Base-by-base conservation (phyloP, 2,329 filamentous ascomycete genomes). In the Colletotrichum lentis region DNA sequence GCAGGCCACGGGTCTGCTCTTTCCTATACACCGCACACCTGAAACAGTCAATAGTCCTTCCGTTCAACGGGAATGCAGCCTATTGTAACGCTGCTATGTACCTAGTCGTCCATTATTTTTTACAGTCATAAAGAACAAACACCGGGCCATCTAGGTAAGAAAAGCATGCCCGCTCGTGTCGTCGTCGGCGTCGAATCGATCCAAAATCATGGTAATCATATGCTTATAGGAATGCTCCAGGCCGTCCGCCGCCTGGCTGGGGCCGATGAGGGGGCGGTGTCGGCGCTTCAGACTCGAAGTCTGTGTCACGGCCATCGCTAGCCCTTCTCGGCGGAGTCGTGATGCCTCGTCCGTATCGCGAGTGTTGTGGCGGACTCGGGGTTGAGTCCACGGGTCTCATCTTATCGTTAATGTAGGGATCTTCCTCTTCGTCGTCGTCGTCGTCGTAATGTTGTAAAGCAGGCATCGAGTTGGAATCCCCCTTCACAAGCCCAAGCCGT, bases 401-500 rank as follows among this genome's bases (percentile, higher is more conserved):
- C 43, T 74, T 75, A 27, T 72, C 72, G 41, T 75, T 73, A 20
- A 67, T 53, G 35, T 74, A 74, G 1, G 74, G 69, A 7, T 76
- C 73, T 3, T 76, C 77, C 7, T 79, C 76, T 1, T 79, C 76
- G 2, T 77, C 72, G 27, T 77, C 76, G 27, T 77, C 76, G 43
- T 78, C 76, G 46, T 80, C 77, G 59, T 78, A 81, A 12, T 73
- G 75, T 8, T 76, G 78, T 35, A 80, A 71, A 16, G 73, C 70
- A 10, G 80, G 77, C 72, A 75, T 72, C 20, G 77, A 76, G 24
- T 74, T 75, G 8, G 78, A 82, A 74, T 93, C 91, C 31, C 91
- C 91, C 72, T 90, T 91, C n/a, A 97, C 93, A 5, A 97, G 85
- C 0, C 93, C 94, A 7, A 95, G 78, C 20, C 88, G 84, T 79